Base-by-base conservation (phyloP, 73 alveolate species). In the Tetrahymena borealis region DNA sequence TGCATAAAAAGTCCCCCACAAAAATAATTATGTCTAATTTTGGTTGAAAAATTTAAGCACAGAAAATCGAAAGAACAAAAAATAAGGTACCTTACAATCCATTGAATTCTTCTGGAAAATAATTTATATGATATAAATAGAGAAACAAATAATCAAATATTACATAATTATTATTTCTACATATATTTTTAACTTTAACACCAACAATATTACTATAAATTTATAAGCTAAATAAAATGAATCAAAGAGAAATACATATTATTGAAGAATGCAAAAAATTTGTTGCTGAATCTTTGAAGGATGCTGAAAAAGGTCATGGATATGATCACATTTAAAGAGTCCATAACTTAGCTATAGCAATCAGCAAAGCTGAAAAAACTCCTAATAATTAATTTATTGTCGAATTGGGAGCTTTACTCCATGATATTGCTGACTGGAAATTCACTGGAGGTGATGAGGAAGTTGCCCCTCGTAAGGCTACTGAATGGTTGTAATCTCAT, bases 261-360 rank as follows among this genome's bases (percentile, higher is more conserved):
- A 60, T 60, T 0, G 85, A 60, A 60, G 85, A 60, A 60, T 60
- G 85, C 38, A 92, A 78, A 38, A 39, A 36, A 32, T 92, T 92
- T 78, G 93, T 92, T 35, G 90, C 90, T 39, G 78, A 78, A 37
- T 33, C 32, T 15, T 60, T 92, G 4, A 36, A 90, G 33, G 90
- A 78, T 77, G 79, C 94, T 91, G 96, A 93, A 91, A 78, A 90
- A 32, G 94, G 95, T 5, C 96, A 94, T 91, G 96, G 91, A 40
- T 94, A 39, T 33, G 91, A 33, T 39, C 96, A 94, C 78, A 41
- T 91, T 31, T 90, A 94, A 78, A 91, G 95, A 79, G 96, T 94
- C 32, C 60, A 33, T 10, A 92, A 91, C 28, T 38, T 92, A 85
- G 96, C 85, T 2, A 60, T 60, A 60, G 85, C 91, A 28, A 38